Evolutionary conservation across 306 rosid genomes (phyloP).

Genomic region (Casuarina glauca): DNA sequence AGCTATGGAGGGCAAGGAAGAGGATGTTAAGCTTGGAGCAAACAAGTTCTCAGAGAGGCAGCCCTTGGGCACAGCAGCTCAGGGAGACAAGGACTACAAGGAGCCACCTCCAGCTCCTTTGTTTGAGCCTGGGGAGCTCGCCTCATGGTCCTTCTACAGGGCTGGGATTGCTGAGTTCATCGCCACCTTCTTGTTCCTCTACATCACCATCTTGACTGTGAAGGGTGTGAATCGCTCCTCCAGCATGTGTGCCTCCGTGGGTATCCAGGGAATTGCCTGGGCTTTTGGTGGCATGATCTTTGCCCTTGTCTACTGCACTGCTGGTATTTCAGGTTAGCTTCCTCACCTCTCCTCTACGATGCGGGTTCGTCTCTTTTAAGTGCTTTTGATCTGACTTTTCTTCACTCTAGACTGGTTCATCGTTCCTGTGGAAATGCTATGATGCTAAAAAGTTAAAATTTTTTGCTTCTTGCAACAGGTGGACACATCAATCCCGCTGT

Average conservation of each 20-base stretch:
- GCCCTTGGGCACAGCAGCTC: slow-evolving; percentile 71
- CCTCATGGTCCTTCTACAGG: slow-evolving; percentile 92
- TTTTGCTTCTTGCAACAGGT: slow-evolving; percentile 43
- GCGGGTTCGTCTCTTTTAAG: neutral
- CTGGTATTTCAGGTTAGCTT: slow-evolving; percentile 76
- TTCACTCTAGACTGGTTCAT: neutral
- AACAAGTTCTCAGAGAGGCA: slow-evolving; percentile 74
- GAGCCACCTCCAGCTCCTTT: slow-evolving; percentile 88
- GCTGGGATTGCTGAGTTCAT: slow-evolving; percentile 91
- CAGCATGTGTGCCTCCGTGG: slow-evolving; percentile 63
- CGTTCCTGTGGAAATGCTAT: neutral
- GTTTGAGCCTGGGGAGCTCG: slow-evolving; percentile 78
- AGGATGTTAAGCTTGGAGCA: slow-evolving; percentile 88
- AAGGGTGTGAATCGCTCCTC: slow-evolving; percentile 65
- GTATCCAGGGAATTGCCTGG: slow-evolving; percentile 96
- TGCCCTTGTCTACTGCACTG: slow-evolving; percentile 92
- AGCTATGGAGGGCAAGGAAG: slow-evolving; percentile 59
- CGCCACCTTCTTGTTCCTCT: slow-evolving; percentile 87
- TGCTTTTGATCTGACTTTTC: neutral
- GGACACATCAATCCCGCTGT: slow-evolving; percentile 97
- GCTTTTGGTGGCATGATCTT: slow-evolving; percentile 99
- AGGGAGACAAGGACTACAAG: slow-evolving; percentile 73
- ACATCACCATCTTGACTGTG: slow-evolving; percentile 78
- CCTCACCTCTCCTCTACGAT: neutral
- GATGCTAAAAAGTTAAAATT: neutral